Conservation (phyloP, 2,329 filamentous ascomycete species). For the Neodidymelliopsis sp. region DNA sequence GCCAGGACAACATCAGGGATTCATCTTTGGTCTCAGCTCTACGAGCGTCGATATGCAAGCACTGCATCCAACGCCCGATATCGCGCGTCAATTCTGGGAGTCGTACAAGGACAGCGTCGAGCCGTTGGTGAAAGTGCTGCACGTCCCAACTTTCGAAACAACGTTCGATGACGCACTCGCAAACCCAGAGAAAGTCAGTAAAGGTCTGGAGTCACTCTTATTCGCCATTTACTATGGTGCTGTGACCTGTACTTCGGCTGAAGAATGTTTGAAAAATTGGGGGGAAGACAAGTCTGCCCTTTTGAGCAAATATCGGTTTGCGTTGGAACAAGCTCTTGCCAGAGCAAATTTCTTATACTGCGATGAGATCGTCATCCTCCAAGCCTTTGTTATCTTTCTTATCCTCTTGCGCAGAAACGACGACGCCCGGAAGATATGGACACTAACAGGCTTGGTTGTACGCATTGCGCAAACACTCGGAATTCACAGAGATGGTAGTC, state of each 20-base stretch:
- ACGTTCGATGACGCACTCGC: conserved; percentile 68
- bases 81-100: conserved; percentile 71
- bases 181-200: conserved; percentile 65
- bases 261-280: conserved; percentile 58
- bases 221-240: conserved; percentile 69
- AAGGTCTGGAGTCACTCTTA: conserved; percentile 64
- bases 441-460: conserved; percentile 65
- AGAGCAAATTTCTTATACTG: conserved; percentile 69
- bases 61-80: conserved; percentile 69
- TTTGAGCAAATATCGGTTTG: conserved; percentile 67
- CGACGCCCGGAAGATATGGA: conserved; percentile 63
- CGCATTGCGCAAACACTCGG: conserved; percentile 67
- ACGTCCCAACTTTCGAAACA: conserved; percentile 71
- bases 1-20: conserved; percentile 69
- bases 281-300: conserved; percentile 60
- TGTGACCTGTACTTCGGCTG: conserved; percentile 58
- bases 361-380: conserved; percentile 67
- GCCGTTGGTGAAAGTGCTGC: conserved; percentile 73
- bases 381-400: conserved; percentile 69
- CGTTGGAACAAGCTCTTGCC: conserved; percentile 68
- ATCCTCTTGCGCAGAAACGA: conserved; percentile 62
- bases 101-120: conserved; percentile 78
- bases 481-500: conserved; percentile 65
- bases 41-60: conserved; percentile 70
- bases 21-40: conserved; percentile 76